These are phyloP conservation scores for Fusarium papillatum DNA, from an alignment of 2,329 filamentous ascomycete genomes.

Conservation along the genomic window DNA sequence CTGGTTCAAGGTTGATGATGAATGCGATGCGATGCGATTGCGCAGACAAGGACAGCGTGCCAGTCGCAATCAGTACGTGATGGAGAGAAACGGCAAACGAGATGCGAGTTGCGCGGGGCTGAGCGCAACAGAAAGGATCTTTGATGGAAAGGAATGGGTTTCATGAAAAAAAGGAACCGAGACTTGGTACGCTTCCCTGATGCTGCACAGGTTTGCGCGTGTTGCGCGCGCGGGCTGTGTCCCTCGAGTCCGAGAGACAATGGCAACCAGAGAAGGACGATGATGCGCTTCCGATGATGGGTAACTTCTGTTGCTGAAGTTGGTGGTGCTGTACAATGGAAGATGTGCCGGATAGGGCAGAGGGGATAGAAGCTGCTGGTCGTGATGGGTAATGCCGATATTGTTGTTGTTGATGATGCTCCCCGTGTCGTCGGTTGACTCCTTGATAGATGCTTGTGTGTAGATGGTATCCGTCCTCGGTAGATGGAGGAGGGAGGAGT, in stretches of 20 bases:
- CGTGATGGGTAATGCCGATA: constrained; percentile 4
- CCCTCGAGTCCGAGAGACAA: constrained; percentile 13
- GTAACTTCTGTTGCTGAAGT: constrained; percentile 3
- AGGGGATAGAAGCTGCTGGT: constrained; percentile 19
- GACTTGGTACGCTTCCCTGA: constrained; percentile 23
- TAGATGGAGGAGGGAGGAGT: constrained; percentile 40
- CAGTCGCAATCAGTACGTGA: constrained; percentile 11
- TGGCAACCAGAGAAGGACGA: constrained; percentile 3
- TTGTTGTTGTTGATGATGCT: constrained; percentile 23
- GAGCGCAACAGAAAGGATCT: constrained; percentile 4
- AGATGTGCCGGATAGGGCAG: constrained; percentile 6
- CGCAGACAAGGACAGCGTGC: constrained; percentile 15
- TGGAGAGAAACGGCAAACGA: constrained; percentile 8
- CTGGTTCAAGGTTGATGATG: constrained; percentile 26
- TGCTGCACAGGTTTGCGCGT: constrained; percentile 18
- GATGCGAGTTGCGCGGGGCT: constrained; percentile 18
- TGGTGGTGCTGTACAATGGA: constrained; percentile 20
- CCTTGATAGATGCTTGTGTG: constrained; percentile 35
- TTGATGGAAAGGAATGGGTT: background rate
- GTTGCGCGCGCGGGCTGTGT: constrained; percentile 19
- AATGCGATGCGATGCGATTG: constrained; percentile 26
- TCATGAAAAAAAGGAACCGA: constrained; percentile 3
- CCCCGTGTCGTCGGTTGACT: constrained; percentile 25
- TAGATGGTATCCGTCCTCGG: constrained; percentile 33
- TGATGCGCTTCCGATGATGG: constrained; percentile 4